These are phyloP conservation scores for Lithocarpus polystachyus DNA, from an alignment of 306 rosid species.

Conservation along the genomic window DNA sequence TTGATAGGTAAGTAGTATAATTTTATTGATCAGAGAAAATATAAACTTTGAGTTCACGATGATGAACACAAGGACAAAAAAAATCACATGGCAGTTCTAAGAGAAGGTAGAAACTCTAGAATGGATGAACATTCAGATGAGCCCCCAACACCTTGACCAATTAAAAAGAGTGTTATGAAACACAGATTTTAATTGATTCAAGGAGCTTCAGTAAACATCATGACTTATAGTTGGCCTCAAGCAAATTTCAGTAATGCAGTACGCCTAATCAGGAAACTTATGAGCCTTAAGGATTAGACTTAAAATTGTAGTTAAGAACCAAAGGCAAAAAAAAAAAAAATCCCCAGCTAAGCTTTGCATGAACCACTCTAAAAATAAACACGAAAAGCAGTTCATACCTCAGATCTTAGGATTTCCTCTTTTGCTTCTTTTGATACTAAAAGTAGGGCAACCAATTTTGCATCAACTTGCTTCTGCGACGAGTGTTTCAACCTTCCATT, in stretches of 20 bases:
- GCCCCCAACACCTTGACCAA: too few species aligned
- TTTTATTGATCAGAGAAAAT: too few species aligned
- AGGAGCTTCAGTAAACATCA: background rate
- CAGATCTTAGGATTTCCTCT: conserved; percentile 67
- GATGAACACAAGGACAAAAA: too few species aligned
- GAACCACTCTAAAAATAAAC: background rate
- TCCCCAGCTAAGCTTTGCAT: background rate
- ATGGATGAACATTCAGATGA: too few species aligned
- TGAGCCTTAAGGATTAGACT: background rate
- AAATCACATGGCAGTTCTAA: too few species aligned
- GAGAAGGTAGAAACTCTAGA: too few species aligned
- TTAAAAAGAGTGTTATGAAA: too few species aligned
- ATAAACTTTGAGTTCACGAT: too few species aligned
- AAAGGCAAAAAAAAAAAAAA: background rate
- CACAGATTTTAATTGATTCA: too few species aligned
- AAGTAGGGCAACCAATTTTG: conserved; percentile 57
- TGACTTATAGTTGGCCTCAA: background rate
- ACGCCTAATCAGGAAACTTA: background rate
- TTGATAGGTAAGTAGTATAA: too few species aligned
- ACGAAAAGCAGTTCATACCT: conserved; percentile 42
- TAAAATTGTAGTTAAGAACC: background rate
- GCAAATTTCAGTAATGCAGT: background rate
- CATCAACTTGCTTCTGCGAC: conserved; percentile 61
- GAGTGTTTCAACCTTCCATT: conserved; percentile 62
- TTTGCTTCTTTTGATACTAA: conserved; percentile 69